Conservation (phyloP, 1,139 yeast genomes). For the Geotrichum reessii region DNA sequence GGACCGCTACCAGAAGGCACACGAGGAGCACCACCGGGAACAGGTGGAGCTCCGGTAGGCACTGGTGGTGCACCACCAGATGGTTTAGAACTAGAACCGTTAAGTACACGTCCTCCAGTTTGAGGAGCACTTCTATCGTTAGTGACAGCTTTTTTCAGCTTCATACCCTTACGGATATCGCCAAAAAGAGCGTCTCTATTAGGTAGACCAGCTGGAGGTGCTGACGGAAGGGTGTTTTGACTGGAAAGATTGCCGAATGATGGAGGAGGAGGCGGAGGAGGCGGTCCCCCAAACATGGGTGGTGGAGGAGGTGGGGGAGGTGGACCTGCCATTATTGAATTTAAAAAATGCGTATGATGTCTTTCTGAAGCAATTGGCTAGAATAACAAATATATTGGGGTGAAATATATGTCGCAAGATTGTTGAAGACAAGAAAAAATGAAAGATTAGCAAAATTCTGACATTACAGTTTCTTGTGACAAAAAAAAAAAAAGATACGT, state of each 20-base stretch:
- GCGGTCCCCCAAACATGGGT: constrained; percentile 26
- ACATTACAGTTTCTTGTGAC: background rate
- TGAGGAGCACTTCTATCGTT: constrained; percentile 61
- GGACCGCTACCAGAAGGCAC: constrained; percentile 17
- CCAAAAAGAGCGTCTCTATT: constrained; percentile 72
- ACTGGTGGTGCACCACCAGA: constrained; percentile 30
- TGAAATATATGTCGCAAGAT: background rate
- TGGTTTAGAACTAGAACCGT: constrained; percentile 24
- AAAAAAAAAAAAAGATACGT: background rate
- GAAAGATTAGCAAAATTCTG: background rate
- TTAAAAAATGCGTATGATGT: background rate
- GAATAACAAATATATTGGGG: background rate
- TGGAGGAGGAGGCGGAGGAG: constrained; percentile 36
- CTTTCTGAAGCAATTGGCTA: background rate
- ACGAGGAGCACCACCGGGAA: constrained; percentile 23
- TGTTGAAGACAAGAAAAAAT: background rate
- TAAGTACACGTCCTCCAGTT: constrained; percentile 39
- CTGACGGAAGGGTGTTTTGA: constrained; percentile 24
- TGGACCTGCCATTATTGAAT: constrained; percentile 16
- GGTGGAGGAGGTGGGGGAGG: constrained; percentile 32
- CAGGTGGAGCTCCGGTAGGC: constrained; percentile 38
- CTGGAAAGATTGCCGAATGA: constrained; percentile 31
- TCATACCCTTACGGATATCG: constrained; percentile 76
- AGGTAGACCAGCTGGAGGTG: constrained; percentile 25
- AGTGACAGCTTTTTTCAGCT: constrained; percentile 69